These are phyloP conservation scores for Artemisia annua DNA, from an alignment of 129 eudicot species.

Conservation along the genomic window DNA sequence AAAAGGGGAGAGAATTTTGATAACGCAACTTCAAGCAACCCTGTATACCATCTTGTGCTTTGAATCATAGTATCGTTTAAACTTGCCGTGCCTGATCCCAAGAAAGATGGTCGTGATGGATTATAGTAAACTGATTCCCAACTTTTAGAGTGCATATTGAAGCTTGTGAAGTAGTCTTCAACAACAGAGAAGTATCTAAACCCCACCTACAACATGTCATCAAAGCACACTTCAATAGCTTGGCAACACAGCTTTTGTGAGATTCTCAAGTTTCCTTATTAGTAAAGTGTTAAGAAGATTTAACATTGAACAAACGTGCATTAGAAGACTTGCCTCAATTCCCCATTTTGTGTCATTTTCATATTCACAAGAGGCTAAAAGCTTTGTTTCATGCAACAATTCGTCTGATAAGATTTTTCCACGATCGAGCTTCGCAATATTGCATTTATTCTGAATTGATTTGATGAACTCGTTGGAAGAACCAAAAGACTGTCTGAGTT, in stretches of 20 bases:
- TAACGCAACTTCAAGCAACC: constrained; percentile 41
- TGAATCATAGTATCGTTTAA: constrained; percentile 47
- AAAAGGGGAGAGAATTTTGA: constrained; percentile 52
- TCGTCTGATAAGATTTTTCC: constrained; percentile 12
- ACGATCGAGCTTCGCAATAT: neutral
- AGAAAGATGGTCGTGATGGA: constrained; percentile 50
- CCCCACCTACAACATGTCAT: constrained; percentile 46
- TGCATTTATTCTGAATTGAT: constrained; percentile 13
- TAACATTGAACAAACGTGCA: neutral
- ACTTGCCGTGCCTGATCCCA: constrained; percentile 49
- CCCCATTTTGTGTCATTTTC: constrained; percentile 56
- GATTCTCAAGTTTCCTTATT: neutral
- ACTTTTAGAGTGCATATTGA: constrained; percentile 42
- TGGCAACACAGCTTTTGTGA: neutral
- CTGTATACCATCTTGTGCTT: constrained; percentile 52
- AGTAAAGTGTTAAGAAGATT: neutral
- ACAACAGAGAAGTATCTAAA: constrained; percentile 43
- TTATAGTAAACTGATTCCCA: constrained; percentile 52
- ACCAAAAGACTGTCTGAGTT: constrained; percentile 34
- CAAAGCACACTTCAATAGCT: neutral
- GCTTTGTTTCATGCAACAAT: constrained; percentile 25
- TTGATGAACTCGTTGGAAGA: constrained; percentile 45
- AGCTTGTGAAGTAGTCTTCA: constrained; percentile 59
- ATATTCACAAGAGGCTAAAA: constrained; percentile 42
- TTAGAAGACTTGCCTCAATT: constrained; percentile 35